Evolutionary conservation across 306 rosid genomes (phyloP).

Genomic region (Cucurbita pepo): DNA sequence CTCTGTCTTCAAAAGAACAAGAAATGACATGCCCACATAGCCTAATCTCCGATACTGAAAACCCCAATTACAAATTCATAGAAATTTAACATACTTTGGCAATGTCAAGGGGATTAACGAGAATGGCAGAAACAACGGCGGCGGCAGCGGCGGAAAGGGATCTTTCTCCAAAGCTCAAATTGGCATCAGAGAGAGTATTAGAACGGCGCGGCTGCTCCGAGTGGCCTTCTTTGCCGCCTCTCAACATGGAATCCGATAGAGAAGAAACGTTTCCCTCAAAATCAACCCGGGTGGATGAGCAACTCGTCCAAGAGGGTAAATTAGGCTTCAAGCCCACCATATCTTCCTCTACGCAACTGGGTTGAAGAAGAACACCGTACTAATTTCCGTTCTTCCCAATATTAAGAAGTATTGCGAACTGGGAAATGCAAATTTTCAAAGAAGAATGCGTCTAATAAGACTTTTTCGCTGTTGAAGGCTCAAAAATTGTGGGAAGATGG

Average conservation of each 20-base stretch:
- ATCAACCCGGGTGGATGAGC: constrained; percentile 28
- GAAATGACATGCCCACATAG: background rate
- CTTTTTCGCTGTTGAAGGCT: background rate
- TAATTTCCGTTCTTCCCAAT: background rate
- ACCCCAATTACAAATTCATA: background rate
- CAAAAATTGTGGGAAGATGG: background rate
- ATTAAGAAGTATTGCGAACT: background rate
- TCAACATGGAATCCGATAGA: constrained; percentile 16
- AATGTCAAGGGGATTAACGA: constrained; percentile 82
- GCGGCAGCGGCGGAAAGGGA: constrained; percentile 73
- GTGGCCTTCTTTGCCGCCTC: background rate
- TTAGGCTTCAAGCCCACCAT: constrained; percentile 30
- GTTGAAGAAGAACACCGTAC: background rate
- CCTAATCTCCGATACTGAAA: background rate
- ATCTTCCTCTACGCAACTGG: background rate
- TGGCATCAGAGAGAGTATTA: constrained; percentile 14
- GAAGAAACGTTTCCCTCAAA: constrained; percentile 19
- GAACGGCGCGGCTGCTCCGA: background rate
- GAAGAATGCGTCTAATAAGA: background rate
- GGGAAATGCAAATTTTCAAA: background rate
- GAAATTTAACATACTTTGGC: constrained; percentile 46
- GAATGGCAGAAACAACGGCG: constrained; percentile 61
- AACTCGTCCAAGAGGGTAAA: constrained; percentile 28
- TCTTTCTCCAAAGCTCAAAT: constrained; percentile 46
- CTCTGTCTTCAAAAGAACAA: background rate